Evolutionary conservation across 495 filamentous ascomycete species (phyloP).

Genomic region (Parachaetomium inaequale): DNA sequence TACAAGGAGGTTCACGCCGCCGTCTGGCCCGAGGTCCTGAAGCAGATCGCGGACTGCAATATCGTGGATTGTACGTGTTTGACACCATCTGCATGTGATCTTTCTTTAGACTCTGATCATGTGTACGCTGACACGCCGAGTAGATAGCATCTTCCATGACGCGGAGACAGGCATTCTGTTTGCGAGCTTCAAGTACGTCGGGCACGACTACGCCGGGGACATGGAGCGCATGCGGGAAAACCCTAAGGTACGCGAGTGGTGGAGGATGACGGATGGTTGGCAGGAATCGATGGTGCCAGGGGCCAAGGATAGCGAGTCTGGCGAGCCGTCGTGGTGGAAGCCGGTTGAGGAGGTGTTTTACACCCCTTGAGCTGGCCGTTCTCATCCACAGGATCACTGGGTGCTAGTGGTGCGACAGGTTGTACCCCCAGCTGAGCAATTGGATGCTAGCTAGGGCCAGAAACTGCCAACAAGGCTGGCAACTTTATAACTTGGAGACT

Average conservation of each 20-base stretch:
- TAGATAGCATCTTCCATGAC: constrained; percentile 72
- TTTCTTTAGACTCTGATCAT: not conserved
- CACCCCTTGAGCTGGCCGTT: constrained; percentile 47
- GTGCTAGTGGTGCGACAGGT: no score
- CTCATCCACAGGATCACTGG: no score
- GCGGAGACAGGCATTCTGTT: constrained; percentile 59
- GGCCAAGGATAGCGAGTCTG: constrained; percentile 59
- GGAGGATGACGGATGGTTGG: constrained; percentile 70
- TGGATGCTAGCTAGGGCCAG: no score
- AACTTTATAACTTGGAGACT: no score
- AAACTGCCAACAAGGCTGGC: no score
- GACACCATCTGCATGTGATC: not conserved
- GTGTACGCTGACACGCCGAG: not conserved
- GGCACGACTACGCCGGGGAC: constrained; percentile 63
- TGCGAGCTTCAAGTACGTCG: constrained; percentile 70
- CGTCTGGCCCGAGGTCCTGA: constrained; percentile 71
- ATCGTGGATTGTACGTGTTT: constrained; percentile 62
- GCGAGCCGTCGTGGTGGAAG: constrained; percentile 67
- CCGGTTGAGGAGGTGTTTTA: constrained; percentile 70
- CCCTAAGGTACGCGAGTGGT: constrained; percentile 71
- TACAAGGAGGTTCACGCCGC: constrained; percentile 70
- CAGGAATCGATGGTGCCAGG: constrained; percentile 62
- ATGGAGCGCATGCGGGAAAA: constrained; percentile 69
- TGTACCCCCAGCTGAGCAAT: no score
- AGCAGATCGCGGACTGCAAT: constrained; percentile 67